phyloP scores from a whole-genome alignment of 441 rosid genomes.

The Kokia cookei region DNA sequence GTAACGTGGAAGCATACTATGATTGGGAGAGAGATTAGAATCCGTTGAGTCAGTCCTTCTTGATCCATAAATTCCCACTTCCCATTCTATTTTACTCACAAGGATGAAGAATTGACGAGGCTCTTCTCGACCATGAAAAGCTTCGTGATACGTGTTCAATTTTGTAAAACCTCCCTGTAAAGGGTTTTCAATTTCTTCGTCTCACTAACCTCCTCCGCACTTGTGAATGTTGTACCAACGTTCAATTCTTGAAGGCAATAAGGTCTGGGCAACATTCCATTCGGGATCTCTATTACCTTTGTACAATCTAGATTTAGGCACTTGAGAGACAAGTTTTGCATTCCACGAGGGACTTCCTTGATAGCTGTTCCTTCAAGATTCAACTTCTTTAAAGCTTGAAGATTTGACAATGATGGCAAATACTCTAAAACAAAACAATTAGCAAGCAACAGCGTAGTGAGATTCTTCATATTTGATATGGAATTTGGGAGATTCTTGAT shows the following conservation, averaged over 20 bases:
- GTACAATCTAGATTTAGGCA: accelerated
- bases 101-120: background rate
- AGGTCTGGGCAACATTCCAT: too few species aligned
- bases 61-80: too few species aligned
- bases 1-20: background rate
- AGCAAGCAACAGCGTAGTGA: background rate
- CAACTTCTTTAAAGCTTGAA: background rate
- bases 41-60: too few species aligned
- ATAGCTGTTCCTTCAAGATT: background rate
- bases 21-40: too few species aligned
- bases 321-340: too few species aligned
- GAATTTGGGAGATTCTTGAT: background rate
- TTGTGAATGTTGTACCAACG: background rate
- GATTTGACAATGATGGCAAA: background rate
- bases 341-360: too few species aligned
- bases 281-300: background rate
- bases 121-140: background rate
- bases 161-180: background rate
- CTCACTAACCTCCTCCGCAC: background rate
- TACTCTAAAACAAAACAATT: background rate
- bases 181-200: background rate
- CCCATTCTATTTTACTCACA: background rate
- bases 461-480: background rate
- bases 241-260: background rate
- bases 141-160: background rate